Percentiles rank a stretch among this genome's conserved stretches.
Conservation (phyloP, 768 basidiomycete species). For the Tylopilus balloui region DNA sequence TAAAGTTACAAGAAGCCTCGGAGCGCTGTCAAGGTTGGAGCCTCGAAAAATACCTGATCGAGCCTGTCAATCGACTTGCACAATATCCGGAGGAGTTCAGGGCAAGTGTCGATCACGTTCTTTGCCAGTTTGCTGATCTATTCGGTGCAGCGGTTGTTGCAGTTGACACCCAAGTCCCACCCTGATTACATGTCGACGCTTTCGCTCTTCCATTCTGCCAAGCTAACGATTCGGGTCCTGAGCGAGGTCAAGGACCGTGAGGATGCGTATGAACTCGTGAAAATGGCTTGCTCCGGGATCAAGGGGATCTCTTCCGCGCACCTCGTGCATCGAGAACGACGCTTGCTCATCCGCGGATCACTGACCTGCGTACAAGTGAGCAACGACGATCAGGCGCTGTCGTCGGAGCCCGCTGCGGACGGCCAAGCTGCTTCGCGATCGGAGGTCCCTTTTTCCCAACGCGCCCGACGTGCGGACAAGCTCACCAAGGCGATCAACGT, state of each 20-base stretch:
- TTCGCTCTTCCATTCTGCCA: slow-evolving; percentile 60
- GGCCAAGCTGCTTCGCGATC: background rate
- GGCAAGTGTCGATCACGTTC: slow-evolving; percentile 41
- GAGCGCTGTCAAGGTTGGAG: slow-evolving; percentile 57
- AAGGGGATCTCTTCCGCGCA: slow-evolving; percentile 49
- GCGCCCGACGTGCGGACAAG: slow-evolving; percentile 19
- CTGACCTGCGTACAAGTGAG: slow-evolving; percentile 42
- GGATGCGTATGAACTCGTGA: slow-evolving; percentile 78
- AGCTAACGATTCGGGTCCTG: slow-evolving; percentile 70
- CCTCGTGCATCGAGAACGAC: slow-evolving; percentile 69
- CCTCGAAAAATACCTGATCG: slow-evolving; percentile 63
- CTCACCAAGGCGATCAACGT: slow-evolving; percentile 41
- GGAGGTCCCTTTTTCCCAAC: background rate
- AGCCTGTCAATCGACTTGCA: slow-evolving; percentile 70
- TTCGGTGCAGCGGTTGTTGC: slow-evolving; percentile 54
- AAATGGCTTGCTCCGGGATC: slow-evolving; percentile 54
- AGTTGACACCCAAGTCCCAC: slow-evolving; percentile 65
- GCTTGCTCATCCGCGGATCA: slow-evolving; percentile 64
- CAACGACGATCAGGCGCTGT: slow-evolving; percentile 23
- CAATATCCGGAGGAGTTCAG: slow-evolving; percentile 70
- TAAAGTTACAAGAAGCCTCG: slow-evolving; percentile 58
- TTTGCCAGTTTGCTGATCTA: slow-evolving; percentile 3
- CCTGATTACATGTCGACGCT: slow-evolving; percentile 67
- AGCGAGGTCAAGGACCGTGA: slow-evolving; percentile 83
- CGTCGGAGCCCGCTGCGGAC: background rate